Evolutionary conservation across 805 yeast species (phyloP).

Genomic region (Nakazawaea siamensis): DNA sequence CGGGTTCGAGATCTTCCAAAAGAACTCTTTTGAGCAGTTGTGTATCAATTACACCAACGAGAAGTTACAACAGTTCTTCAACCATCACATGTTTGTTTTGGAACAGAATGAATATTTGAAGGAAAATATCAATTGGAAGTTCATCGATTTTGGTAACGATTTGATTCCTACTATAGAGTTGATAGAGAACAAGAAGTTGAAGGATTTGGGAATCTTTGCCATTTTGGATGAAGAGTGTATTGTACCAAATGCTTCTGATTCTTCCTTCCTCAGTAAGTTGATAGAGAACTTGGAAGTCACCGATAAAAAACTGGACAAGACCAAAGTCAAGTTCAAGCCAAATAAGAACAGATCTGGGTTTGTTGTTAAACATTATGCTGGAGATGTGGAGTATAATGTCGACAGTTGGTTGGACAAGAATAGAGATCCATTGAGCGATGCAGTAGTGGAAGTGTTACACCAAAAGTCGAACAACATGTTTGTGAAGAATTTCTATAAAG

Average conservation of each 20-base stretch:
- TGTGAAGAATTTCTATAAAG: constrained; percentile 45
- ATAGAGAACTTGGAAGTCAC: constrained; percentile 52
- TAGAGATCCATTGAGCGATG: constrained; percentile 84
- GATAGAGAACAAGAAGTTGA: constrained; percentile 63
- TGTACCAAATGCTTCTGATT: constrained; percentile 83
- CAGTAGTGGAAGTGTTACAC: constrained; percentile 41
- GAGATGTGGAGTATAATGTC: constrained; percentile 86
- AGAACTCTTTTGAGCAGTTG: constrained; percentile 51
- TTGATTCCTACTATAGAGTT: constrained; percentile 90
- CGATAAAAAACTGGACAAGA: constrained; percentile 14
- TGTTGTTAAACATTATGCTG: constrained; percentile 87
- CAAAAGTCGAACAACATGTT: constrained; percentile 51
- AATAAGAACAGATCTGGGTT: constrained; percentile 74
- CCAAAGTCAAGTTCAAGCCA: constrained; percentile 48
- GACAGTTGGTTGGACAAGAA: constrained; percentile 94
- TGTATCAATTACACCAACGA: constrained; percentile 57
- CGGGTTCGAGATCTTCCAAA: constrained; percentile 52
- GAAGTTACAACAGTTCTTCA: constrained; percentile 52
- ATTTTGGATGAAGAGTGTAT: constrained; percentile 92
- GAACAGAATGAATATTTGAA: constrained; percentile 54
- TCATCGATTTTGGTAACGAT: constrained; percentile 91
- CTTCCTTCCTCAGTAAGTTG: constrained; percentile 74
- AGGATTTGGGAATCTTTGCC: constrained; percentile 67
- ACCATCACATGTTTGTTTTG: constrained; percentile 52
- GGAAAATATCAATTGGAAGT: constrained; percentile 58